Evolutionary conservation across 768 basidiomycete species (phyloP).

Genomic region (Rickenella mellea): DNA sequence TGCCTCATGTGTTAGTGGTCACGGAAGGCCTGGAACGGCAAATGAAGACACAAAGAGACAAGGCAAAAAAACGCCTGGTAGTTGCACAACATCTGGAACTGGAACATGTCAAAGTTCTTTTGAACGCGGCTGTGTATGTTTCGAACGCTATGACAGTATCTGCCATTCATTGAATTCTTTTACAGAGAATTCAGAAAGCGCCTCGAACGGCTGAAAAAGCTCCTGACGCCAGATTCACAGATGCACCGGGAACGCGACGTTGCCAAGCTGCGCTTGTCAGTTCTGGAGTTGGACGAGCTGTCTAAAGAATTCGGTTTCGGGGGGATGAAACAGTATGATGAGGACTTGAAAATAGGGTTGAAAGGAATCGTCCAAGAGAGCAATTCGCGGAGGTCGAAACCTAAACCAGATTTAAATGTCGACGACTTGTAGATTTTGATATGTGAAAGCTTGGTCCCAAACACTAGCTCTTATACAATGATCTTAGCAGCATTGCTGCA

Average conservation of each 20-base stretch:
- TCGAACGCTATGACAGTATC: neutral
- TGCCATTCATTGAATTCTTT: neutral
- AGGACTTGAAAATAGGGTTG: constrained; percentile 20
- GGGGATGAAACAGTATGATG: constrained; percentile 11
- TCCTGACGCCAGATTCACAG: constrained; percentile 20
- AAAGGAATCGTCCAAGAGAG: constrained; percentile 21
- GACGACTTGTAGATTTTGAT: constrained; percentile 1
- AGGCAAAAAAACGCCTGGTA: constrained; percentile 20
- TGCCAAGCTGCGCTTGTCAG: constrained; percentile 15
- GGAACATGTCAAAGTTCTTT: constrained; percentile 21
- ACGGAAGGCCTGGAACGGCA: constrained; percentile 24
- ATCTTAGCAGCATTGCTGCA: too few species aligned
- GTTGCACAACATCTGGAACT: constrained; percentile 23
- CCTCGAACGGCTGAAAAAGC: constrained; percentile 17
- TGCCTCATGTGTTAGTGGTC: constrained; percentile 32
- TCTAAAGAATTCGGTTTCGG: constrained; percentile 15
- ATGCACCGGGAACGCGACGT: constrained; percentile 19
- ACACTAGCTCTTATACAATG: too few species aligned
- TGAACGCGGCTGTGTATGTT: constrained; percentile 25
- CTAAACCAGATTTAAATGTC: constrained; percentile 3
- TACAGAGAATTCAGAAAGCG: constrained; percentile 10
- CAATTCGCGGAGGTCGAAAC: neutral
- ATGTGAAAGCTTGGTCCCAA: too few species aligned
- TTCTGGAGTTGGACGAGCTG: constrained; percentile 19
- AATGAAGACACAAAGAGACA: constrained; percentile 19